Evolutionary conservation across 1,284 basidiomycete species (phyloP).

Genomic region (Puccinia novopanici): DNA sequence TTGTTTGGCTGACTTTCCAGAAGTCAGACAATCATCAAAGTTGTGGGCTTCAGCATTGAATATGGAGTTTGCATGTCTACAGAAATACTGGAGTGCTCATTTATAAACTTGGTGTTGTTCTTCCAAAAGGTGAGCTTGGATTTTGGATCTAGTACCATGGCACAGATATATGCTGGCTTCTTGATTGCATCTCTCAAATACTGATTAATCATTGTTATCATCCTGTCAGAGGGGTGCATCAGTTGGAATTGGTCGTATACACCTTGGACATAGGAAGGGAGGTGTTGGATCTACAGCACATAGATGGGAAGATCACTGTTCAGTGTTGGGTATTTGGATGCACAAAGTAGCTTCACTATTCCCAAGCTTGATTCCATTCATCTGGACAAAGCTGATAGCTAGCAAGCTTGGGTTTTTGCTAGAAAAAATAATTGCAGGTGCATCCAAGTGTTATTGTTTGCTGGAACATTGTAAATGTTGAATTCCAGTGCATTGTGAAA

Average conservation of each 20-base stretch:
- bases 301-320: background rate
- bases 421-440: background rate
- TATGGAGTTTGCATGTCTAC: background rate
- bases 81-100: background rate
- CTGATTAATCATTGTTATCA: background rate
- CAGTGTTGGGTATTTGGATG: background rate
- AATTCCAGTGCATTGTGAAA: no score
- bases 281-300: background rate
- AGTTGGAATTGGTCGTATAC: background rate
- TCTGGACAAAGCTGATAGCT: background rate
- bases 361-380: conserved; percentile 7
- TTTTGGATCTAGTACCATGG: conserved; percentile 5
- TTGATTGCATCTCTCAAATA: background rate
- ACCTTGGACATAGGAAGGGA: background rate
- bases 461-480: background rate
- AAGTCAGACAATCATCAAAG: no score
- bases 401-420: background rate
- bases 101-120: background rate
- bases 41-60: background rate
- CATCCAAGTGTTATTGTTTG: background rate
- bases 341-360: background rate
- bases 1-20: no score
- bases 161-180: background rate
- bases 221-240: background rate
- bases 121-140: background rate